Base-by-base conservation (phyloP, 192 early-diverging fungal species). In the Coemansia sp. region DNA sequence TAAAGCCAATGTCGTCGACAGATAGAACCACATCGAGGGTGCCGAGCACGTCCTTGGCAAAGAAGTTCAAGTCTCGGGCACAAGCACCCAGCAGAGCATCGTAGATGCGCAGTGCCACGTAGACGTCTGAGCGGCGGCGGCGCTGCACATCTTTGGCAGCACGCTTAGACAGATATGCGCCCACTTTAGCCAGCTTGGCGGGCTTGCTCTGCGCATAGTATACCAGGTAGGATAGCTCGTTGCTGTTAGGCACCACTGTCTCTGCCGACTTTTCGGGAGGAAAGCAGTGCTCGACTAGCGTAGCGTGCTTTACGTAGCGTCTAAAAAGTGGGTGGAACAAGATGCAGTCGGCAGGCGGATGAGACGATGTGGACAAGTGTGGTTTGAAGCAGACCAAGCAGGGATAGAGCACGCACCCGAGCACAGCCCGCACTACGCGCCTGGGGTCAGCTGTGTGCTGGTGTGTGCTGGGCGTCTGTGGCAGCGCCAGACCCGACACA, bases 141-240 rank as follows among this genome's bases (percentile, higher is more conserved):
- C 87, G 88, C 59, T 79, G 70, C 43, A 89, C 71, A 60, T 97
- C 94, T 36, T 74, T 71, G 34, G 77, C 73, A 11, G 88, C 84
- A 66, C 88, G 86, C 65, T 86, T 88, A 59, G 92, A 91, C 23
- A 97, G 77, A 71, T 88, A 94, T 5, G 78, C 76, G 63, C 94
- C 95, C 38, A 95, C 92, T 74, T 97, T 97, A 55, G 89, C 84
- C 53, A 95, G 84, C 74, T 97, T 97, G 13, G 91, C 90, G 3
- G 94, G 94, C 67, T 93, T 90, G 53, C 90, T 87, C 40, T 86
- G 88, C 26, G 92, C 91, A 70, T 97, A 97, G 79, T 91, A 95
- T 9, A 92, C 83, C 48, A 97, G 84, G 60, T 92, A 90, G 18
- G 93, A 94, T 6, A 97, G 88, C 66, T 92, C 88, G 57, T 86